Evolutionary conservation across 306 rosid genomes (phyloP), one percentile per base, ranked within the genome.

Genomic region (Dicorynia guianensis): DNA sequence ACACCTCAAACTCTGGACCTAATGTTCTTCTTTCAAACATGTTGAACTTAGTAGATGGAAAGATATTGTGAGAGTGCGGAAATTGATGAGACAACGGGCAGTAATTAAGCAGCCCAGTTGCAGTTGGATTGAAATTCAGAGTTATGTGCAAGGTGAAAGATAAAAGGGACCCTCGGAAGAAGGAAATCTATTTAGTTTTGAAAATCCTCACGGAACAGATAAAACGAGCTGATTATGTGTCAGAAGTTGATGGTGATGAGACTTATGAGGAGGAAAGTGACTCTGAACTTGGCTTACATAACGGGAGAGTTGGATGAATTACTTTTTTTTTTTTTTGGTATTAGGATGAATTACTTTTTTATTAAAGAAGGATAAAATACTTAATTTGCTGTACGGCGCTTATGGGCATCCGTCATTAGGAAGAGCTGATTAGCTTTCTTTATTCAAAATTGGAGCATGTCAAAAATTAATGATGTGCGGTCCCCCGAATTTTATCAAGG

Each of bases 1-100:
- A 87, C 65, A 86, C 88, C 63, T 74, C 53, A 39, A 84, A 84
- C 75, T 87, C 88, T 5, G 88, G 91, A 62, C 86, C 88, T 39
- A 79, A 87, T 63, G 87, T 83, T 71, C 86, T 83, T 67, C 87
- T 86, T 63, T 86, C 91, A 58, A 87, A 87, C 70, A 84, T 87
- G 88, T 88, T 63, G 90, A 84, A 68, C 88, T 81, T 79, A 88
- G 90, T 43, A 81, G 57, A 79, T 87, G 88, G 90, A 87, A 67
- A 77, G 90, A 84, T 69, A 86, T 76, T 76, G 52, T 14, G 34
- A 68, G 66, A 56, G 81, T 87, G 44, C 74, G 90, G 50, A 87
- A 81, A 71, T 67, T 72, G 67, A 87, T 84, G 90, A 84, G 77
- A 48, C 85, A 76, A 48, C 55, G 39, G 11, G 90, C 86, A 69